Conservation (phyloP, 2,329 filamentous ascomycete species). For the Penicillium polonicum region DNA sequence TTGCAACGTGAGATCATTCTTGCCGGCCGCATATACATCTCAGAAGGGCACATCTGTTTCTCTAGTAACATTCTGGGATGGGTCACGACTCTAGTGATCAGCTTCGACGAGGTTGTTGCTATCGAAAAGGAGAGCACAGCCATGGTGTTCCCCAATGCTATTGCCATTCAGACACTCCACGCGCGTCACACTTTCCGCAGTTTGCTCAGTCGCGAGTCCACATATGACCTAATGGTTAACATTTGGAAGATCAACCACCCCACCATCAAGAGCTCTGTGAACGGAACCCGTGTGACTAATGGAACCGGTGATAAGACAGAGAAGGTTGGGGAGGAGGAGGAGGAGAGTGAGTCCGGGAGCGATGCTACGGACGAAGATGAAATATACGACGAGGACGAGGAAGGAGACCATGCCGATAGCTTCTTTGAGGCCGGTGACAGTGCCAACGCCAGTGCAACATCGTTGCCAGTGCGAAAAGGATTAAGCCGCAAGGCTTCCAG, state of each 20-base stretch:
- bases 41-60: constrained; percentile 96
- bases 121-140: constrained; percentile 97
- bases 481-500: constrained; percentile 71
- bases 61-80: constrained; percentile 98
- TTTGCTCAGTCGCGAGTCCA: constrained; percentile 89
- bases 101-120: constrained; percentile 95
- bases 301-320: constrained; percentile 87
- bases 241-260: constrained; percentile 98
- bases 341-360: constrained; percentile 68
- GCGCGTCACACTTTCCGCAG: constrained; percentile 95
- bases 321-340: constrained; percentile 62
- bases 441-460: constrained; percentile 53
- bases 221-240: constrained; percentile 93
- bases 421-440: constrained; percentile 57
- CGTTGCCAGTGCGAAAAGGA: constrained; percentile 47
- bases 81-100: constrained; percentile 96
- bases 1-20: constrained; percentile 92
- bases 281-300: constrained; percentile 79
- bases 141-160: constrained; percentile 92
- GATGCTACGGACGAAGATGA: constrained; percentile 75
- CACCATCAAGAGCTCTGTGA: constrained; percentile 83
- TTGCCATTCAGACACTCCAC: constrained; percentile 94
- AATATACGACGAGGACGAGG: constrained; percentile 53
- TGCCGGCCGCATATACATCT: constrained; percentile 91
- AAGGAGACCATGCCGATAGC: constrained; percentile 58